A percentile compares a stretch with the other conserved stretches of the same genome.
These are phyloP conservation scores for Ascochyta koolunga DNA, from an alignment of 2,329 filamentous ascomycete genomes.

Conservation along the genomic window DNA sequence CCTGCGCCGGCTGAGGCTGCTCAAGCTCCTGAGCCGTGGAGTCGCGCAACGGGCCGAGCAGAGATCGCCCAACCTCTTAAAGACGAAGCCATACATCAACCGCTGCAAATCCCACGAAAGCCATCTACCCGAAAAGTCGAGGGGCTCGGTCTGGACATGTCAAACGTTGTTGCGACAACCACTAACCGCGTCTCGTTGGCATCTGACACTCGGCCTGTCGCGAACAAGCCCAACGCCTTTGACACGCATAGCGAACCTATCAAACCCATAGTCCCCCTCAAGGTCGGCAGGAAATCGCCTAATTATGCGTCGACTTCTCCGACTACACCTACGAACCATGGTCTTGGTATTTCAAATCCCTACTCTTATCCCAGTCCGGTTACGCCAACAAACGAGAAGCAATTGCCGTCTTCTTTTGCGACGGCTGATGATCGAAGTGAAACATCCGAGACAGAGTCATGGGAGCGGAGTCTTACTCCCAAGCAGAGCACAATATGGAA, in stretches of 20 bases:
- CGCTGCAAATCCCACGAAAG: constrained; percentile 58
- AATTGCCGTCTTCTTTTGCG: constrained; percentile 20
- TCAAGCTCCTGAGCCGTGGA: constrained; percentile 63
- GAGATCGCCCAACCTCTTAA: constrained; percentile 68
- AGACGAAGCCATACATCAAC: constrained; percentile 63
- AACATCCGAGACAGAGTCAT: constrained; percentile 21
- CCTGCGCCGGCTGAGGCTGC: constrained; percentile 51
- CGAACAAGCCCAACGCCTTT: constrained; percentile 29
- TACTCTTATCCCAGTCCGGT: constrained; percentile 39
- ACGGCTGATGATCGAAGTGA: constrained; percentile 16
- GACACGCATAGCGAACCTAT: constrained; percentile 47
- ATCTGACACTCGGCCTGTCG: constrained; percentile 41
- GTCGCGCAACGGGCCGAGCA: constrained; percentile 72
- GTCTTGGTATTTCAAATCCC: constrained; percentile 30
- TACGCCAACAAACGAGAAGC: constrained; percentile 34
- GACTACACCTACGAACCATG: constrained; percentile 31
- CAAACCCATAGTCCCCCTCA: constrained; percentile 52
- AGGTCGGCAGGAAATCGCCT: constrained; percentile 48
- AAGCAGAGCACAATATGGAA: constrained; percentile 29
- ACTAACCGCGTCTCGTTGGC: constrained; percentile 24
- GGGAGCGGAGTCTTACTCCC: constrained; percentile 31
- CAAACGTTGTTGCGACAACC: constrained; percentile 35
- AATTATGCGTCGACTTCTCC: constrained; percentile 43
- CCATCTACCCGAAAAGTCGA: constrained; percentile 27
- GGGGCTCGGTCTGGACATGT: constrained; percentile 23